Evolutionary conservation across 2,329 filamentous ascomycete species (phyloP).

Genomic region (Geosmithia putterillii): DNA sequence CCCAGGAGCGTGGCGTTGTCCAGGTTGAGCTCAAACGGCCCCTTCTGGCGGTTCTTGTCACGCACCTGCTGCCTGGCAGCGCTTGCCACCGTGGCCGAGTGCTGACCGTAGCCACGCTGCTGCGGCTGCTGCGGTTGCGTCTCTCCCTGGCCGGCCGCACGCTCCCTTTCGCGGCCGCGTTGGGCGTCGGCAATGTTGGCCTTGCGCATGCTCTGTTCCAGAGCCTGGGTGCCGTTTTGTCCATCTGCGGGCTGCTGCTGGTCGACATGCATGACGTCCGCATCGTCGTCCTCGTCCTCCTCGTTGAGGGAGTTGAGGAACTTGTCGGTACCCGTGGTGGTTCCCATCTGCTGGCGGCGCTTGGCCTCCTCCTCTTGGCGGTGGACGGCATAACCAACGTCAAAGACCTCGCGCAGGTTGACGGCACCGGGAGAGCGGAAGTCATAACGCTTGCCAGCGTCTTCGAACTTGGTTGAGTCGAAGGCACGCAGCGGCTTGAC

Average conservation of each 20-base stretch:
- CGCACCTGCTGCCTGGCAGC: slow-evolving; percentile 72
- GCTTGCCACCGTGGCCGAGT: slow-evolving; percentile 71
- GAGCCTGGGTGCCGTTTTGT: slow-evolving; percentile 52
- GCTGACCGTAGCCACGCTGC: slow-evolving; percentile 67
- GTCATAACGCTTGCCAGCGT: slow-evolving; percentile 62
- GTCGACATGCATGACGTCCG: slow-evolving; percentile 51
- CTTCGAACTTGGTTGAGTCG: slow-evolving; percentile 38
- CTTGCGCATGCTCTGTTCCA: slow-evolving; percentile 81
- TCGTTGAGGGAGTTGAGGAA: slow-evolving; percentile 56
- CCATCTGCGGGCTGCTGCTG: slow-evolving; percentile 34
- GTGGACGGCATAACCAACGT: slow-evolving; percentile 96
- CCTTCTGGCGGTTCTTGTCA: slow-evolving; percentile 55
- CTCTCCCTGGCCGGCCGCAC: slow-evolving; percentile 27
- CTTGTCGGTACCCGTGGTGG: slow-evolving; percentile 50
- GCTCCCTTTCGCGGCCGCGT: slow-evolving; percentile 19
- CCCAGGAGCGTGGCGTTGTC: slow-evolving; percentile 85
- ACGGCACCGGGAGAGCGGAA: slow-evolving; percentile 93
- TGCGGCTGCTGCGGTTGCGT: not conserved
- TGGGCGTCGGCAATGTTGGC: slow-evolving; percentile 52
- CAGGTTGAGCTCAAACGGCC: slow-evolving; percentile 82
- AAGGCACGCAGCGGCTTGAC: slow-evolving; percentile 36
- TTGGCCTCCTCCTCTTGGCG: slow-evolving; percentile 93
- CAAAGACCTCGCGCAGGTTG: slow-evolving; percentile 93
- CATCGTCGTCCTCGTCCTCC: slow-evolving; percentile 42
- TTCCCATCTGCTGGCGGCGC: slow-evolving; percentile 70